Base-by-base conservation (phyloP, 2,329 filamentous ascomycete species). In the Raffaelea arxii region DNA sequence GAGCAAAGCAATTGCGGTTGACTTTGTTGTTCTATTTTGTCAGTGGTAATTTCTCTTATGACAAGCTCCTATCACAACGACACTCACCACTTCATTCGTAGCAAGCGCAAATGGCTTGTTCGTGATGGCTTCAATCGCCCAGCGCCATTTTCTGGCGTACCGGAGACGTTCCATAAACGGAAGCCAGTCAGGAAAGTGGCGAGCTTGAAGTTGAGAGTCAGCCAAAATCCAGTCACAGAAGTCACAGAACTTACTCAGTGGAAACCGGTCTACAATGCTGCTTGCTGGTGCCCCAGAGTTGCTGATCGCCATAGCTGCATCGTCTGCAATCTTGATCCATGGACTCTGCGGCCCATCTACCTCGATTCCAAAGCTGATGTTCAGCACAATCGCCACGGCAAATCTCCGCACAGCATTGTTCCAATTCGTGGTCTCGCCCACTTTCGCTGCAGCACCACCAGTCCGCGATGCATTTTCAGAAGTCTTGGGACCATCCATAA, bases 321-420 rank as follows among this genome's bases (percentile, higher is more conserved):
- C 40, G 18, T 43, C 49, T 6, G 54, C 51, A 14, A 56, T 55
- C 43, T 54, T 52, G 39, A 57, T 54, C 19, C 53, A 55, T 2
- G 49, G 52, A 40, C 56, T 54, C 11, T 55, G 47, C 32, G 54
- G 54, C 16, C 52, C 51, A 37, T 36, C 48, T 5, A 57, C 49
- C 12, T 46, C 52, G 11, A 57, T 55, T 19, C 55, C 54, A 37
- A 56, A 57, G n/a, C 49, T 49, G 24, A 55, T 55, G 23, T 54
- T 48, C 24, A 59, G 46, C 35, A 59, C 56, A 18, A 59, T 55
- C 4, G 56, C 56, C 4, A 53, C 53, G 32, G 57, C 54, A 48
- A 58, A 55, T n/a, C 52, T 52, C 21, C 46, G 46, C 5, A 47
- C 35, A 10, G 40, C 25, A 5, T 22, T 38, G 11, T 22, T 27